A percentile compares a stretch with the other conserved stretches of the same genome.
Conservation (phyloP, 2,329 filamentous ascomycete genomes). For the Biscogniauxia sp. region DNA sequence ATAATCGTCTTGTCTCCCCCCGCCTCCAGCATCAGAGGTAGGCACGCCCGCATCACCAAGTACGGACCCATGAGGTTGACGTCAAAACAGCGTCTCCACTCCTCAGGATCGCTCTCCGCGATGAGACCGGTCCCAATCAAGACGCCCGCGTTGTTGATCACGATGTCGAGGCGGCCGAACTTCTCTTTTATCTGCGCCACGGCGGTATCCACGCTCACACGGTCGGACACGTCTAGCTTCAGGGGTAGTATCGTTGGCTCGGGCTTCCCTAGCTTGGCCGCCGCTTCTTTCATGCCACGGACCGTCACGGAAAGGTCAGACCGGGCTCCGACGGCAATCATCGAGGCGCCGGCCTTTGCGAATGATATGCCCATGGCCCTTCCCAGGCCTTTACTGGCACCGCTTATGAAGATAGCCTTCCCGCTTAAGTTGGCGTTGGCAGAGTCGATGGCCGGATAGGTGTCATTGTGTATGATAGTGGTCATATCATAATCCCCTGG, state of each 20-base stretch:
- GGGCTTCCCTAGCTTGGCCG: slow-evolving; percentile 21
- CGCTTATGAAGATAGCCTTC: slow-evolving; percentile 36
- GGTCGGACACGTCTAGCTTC: slow-evolving; percentile 34
- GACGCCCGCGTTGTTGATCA: slow-evolving; percentile 36
- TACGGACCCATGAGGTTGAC: slow-evolving; percentile 50
- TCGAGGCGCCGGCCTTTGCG: slow-evolving; percentile 36
- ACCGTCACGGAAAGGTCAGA: slow-evolving; percentile 24
- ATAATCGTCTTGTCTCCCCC: slow-evolving; percentile 38
- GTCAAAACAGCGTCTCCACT: slow-evolving; percentile 41
- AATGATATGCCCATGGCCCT: slow-evolving; percentile 31
- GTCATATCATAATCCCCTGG: slow-evolving; percentile 30
- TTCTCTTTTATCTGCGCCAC: slow-evolving; percentile 28
- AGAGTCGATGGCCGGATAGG: slow-evolving; percentile 33
- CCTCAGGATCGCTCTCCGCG: slow-evolving; percentile 28
- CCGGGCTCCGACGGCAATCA: slow-evolving; percentile 34
- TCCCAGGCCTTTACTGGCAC: slow-evolving; percentile 36
- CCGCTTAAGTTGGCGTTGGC: slow-evolving; percentile 29
- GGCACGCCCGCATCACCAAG: slow-evolving; percentile 42
- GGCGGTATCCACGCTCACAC: slow-evolving; percentile 31
- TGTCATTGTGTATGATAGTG: slow-evolving; percentile 31
- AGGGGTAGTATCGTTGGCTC: slow-evolving; percentile 31
- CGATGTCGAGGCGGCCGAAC: slow-evolving; percentile 34
- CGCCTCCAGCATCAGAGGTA: slow-evolving; percentile 37
- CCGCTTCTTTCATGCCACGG: slow-evolving; percentile 26
- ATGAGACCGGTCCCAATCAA: slow-evolving; percentile 13